A percentile compares a stretch with the other conserved stretches of the same genome.
These are phyloP conservation scores for Iris pallida DNA, from an alignment of 116 monocot genomes.

Conservation along the genomic window DNA sequence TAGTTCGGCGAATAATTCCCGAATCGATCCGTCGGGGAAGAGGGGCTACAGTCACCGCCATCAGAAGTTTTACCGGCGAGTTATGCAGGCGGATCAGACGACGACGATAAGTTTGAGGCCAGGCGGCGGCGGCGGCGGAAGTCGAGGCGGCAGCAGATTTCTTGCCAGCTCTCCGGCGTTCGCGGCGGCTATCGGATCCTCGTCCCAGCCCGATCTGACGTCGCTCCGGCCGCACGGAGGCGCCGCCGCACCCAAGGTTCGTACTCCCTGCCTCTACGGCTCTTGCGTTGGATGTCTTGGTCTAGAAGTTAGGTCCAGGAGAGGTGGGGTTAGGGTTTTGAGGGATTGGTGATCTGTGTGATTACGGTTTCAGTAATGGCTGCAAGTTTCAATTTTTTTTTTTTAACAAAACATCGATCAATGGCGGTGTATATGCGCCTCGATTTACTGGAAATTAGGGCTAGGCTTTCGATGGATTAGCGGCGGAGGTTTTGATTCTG, in stretches of 20 bases:
- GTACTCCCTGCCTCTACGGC: background rate
- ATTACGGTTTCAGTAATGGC: no score
- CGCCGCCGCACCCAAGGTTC: background rate
- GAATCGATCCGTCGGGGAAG: slow-evolving; percentile 2
- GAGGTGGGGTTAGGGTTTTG: no score
- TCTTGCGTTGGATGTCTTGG: background rate
- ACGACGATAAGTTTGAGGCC: slow-evolving; percentile 23
- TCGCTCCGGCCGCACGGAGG: slow-evolving; percentile 18
- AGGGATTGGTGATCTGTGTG: no score
- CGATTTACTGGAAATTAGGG: no score
- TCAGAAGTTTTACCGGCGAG: slow-evolving; percentile 4
- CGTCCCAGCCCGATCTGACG: slow-evolving; percentile 7
- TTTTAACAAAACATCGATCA: no score
- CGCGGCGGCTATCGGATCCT: background rate
- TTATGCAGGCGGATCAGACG: slow-evolving; percentile 34
- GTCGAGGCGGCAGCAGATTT: background rate
- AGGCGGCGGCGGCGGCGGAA: slow-evolving; percentile 30
- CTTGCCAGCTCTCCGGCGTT: slow-evolving; percentile 15
- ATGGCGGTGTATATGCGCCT: no score
- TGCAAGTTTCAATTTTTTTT: no score
- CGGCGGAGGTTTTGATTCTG: no score
- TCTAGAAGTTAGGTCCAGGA: background rate
- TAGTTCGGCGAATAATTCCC: background rate
- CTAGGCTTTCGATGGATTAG: no score
- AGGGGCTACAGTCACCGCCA: slow-evolving; percentile 8